phyloP scores from a whole-genome alignment of 495 filamentous ascomycete genomes.

The Penicillium coprophilum region DNA sequence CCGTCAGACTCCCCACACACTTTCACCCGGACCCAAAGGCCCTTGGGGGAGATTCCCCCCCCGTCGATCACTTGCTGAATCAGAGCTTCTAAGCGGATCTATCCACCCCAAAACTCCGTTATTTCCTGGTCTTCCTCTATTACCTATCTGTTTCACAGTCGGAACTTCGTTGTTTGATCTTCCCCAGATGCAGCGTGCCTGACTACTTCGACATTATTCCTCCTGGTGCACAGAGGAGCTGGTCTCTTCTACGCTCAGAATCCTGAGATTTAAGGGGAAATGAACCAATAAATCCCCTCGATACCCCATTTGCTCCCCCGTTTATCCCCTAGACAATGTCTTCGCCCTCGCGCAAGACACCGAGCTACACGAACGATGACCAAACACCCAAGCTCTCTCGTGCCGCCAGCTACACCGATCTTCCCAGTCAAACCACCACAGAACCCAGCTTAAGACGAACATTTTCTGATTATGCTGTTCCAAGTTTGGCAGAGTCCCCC shows the following conservation, averaged over 20 bases:
- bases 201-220: constrained; percentile 19
- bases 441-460: constrained; percentile 39
- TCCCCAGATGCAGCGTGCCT: constrained; percentile 28
- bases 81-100: constrained; percentile 19
- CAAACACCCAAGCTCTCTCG: constrained; percentile 31
- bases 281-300: constrained; percentile 23
- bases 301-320: constrained; percentile 11
- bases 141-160: not conserved
- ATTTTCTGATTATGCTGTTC: constrained; percentile 45
- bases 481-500: constrained; percentile 35
- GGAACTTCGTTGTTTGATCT: constrained; percentile 7
- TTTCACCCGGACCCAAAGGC: constrained; percentile 13
- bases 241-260: constrained; percentile 35
- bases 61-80: constrained; percentile 28
- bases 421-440: constrained; percentile 29
- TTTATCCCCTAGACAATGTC: constrained; percentile 34
- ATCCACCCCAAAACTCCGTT: constrained; percentile 19
- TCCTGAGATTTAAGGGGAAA: constrained; percentile 24
- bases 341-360: constrained; percentile 29
- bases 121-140: constrained; percentile 1
- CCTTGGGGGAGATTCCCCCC: constrained; percentile 12
- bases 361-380: constrained; percentile 28
- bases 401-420: constrained; percentile 47
- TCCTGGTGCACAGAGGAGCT: constrained; percentile 44
- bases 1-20: not conserved